Evolutionary conservation across 2,329 filamentous ascomycete species (phyloP).

Genomic region (Fusarium mexicanum): DNA sequence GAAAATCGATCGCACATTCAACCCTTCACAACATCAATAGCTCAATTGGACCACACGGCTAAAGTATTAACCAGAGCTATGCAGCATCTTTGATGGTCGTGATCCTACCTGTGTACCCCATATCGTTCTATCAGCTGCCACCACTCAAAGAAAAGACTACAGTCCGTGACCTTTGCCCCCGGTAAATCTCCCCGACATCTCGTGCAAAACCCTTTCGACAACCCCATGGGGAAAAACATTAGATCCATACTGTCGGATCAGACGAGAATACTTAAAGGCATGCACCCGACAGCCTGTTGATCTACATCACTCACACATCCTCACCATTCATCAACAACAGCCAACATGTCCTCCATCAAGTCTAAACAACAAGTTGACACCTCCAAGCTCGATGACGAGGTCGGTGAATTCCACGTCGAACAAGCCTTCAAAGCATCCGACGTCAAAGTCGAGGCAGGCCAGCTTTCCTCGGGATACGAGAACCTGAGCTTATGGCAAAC

Average conservation of each 20-base stretch:
- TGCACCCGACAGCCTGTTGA: not conserved
- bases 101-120: not conserved
- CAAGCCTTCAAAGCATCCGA: not conserved
- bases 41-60: not conserved
- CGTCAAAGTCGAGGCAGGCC: not conserved
- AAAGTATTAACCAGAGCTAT: not conserved
- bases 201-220: not conserved
- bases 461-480: not conserved
- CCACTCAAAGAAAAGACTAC: not conserved
- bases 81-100: not conserved
- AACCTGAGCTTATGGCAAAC: not conserved
- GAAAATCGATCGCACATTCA: too few species aligned
- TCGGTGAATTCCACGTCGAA: not conserved
- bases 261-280: not conserved
- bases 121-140: not conserved
- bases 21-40: too few species aligned
- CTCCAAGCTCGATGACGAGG: not conserved
- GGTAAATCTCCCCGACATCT: not conserved
- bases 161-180: not conserved
- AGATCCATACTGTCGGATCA: not conserved
- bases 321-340: not conserved
- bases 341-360: not conserved
- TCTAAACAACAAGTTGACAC: not conserved
- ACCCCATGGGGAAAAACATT: not conserved
- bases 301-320: not conserved